Conservation (phyloP, 1,284 basidiomycete species). For the Fomitopsis palustris region DNA sequence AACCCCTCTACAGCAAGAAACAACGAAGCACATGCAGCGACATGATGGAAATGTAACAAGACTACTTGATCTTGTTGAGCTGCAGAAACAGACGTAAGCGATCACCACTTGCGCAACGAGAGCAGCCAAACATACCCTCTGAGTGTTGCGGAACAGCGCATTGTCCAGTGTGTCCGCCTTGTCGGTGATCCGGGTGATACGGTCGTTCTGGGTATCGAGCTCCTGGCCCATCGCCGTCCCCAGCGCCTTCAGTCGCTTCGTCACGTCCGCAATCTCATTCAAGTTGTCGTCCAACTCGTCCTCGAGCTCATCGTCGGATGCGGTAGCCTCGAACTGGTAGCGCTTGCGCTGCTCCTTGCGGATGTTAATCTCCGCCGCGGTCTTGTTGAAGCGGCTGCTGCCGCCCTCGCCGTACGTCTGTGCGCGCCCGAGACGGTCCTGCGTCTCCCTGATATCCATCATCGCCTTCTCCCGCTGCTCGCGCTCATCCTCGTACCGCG, state of each 20-base stretch:
- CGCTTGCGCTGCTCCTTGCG: conserved; percentile 75
- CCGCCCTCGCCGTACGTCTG: conserved; percentile 53
- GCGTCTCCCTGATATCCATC: conserved; percentile 83
- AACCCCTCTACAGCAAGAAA: neutral
- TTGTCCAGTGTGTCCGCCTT: conserved; percentile 68
- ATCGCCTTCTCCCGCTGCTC: conserved; percentile 83
- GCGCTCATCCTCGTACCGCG: conserved; percentile 89
- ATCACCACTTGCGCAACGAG: neutral
- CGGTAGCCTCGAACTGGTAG: conserved; percentile 94
- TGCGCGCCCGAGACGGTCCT: conserved; percentile 81
- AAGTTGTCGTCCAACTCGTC: conserved; percentile 86
- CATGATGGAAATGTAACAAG: neutral
- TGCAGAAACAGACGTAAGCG: conserved; percentile 25
- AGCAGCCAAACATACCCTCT: conserved; percentile 47
- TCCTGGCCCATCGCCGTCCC: conserved; percentile 84
- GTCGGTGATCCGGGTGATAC: conserved; percentile 65
- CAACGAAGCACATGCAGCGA: neutral
- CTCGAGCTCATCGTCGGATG: conserved; percentile 95
- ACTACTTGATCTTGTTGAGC: conserved; percentile 70
- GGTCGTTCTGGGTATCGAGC: conserved; percentile 71
- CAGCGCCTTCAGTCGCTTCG: conserved; percentile 82
- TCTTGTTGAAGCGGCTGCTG: conserved; percentile 41
- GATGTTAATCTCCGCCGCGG: conserved; percentile 42
- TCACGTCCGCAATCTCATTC: conserved; percentile 82
- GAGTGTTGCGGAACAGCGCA: conserved; percentile 65